A percentile compares a stretch with the other conserved stretches of the same genome.
Evolutionary conservation across 2,329 filamentous ascomycete genomes (phyloP).

Genomic region (Fusarium odoratissimum): DNA sequence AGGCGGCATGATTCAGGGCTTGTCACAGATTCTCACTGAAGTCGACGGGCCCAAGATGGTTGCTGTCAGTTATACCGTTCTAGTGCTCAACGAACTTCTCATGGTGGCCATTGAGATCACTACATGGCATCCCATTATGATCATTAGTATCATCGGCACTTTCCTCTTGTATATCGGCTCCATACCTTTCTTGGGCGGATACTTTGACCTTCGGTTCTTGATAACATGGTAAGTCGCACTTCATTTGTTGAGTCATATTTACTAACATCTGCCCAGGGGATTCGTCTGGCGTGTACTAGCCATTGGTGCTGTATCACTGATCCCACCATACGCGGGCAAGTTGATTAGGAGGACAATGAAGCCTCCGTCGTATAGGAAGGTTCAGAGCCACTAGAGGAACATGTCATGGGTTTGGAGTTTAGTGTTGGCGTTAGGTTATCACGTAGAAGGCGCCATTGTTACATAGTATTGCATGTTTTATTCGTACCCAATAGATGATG

Average conservation of each 20-base stretch:
- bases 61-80: slow-evolving; percentile 88
- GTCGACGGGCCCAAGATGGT: slow-evolving; percentile 83
- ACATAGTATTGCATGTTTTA: slow-evolving; percentile 30
- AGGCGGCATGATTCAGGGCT: slow-evolving; percentile 93
- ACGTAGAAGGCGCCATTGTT: slow-evolving; percentile 30
- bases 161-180: slow-evolving; percentile 82
- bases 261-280: slow-evolving; percentile 61
- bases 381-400: slow-evolving; percentile 71
- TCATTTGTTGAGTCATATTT: not conserved
- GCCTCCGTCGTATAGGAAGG: slow-evolving; percentile 95
- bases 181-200: slow-evolving; percentile 87
- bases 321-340: slow-evolving; percentile 90
- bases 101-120: slow-evolving; percentile 98
- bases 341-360: slow-evolving; percentile 85
- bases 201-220: slow-evolving; percentile 87
- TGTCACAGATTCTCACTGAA: slow-evolving; percentile 87
- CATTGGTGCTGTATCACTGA: slow-evolving; percentile 81
- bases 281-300: slow-evolving; percentile 91
- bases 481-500: slow-evolving; percentile 24
- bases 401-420: slow-evolving; percentile 18
- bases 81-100: slow-evolving; percentile 92
- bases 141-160: slow-evolving; percentile 84
- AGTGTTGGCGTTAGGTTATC: slow-evolving; percentile 37
- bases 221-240: slow-evolving; percentile 68
- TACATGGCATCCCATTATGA: slow-evolving; percentile 96